Evolutionary conservation across 208 protist species (phyloP), one percentile per base, ranked within the genome.

Genomic region (Herpetomonas tarakana): DNA sequence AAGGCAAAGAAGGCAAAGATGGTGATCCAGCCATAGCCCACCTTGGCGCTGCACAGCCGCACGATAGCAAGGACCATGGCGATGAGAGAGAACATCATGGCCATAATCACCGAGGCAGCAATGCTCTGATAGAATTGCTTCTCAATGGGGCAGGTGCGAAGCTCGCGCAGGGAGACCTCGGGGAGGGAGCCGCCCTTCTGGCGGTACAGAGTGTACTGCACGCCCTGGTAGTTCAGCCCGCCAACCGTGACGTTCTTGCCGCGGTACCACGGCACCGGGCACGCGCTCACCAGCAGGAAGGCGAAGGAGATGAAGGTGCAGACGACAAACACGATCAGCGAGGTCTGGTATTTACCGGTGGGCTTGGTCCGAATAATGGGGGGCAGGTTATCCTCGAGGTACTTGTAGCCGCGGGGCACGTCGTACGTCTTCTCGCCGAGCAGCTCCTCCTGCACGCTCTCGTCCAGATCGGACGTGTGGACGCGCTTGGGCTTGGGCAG

Each of bases 61-160:
- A 63, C 47, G n/a, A 59, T 49, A 6, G 66, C 65, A 24, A 66
- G 22, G 24, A 84, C 55, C 24, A 82, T 11, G 11, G 76, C 58
- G 59, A 83, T 39, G 19, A 85, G 49, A 14, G 76, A 60, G 56
- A 82, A 75, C 49, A 67, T 3, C 28, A 54, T 68, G 30, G 62
- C 74, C 31, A 77, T 65, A 47, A 88, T 78, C 51, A 53, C 75
- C 53, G 55, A 71, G 24, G 50, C 71, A 28, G 75, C 63, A 49
- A 88, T 88, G 47, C 57, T 60, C 44, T 82, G 77, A 55, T 72
- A 81, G 62, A 82, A 88, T 63, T 88, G 81, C 58, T 87, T 81
- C 60, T 87, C 64, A 22, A 80, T 44, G 4, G 76, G 72, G 60
- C 80, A 87, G 39, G 26, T 25, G 19, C 38, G 56, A 49, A 81